Evolutionary conservation across 805 yeast genomes (phyloP).

Genomic region (Wickerhamiella brachini): DNA sequence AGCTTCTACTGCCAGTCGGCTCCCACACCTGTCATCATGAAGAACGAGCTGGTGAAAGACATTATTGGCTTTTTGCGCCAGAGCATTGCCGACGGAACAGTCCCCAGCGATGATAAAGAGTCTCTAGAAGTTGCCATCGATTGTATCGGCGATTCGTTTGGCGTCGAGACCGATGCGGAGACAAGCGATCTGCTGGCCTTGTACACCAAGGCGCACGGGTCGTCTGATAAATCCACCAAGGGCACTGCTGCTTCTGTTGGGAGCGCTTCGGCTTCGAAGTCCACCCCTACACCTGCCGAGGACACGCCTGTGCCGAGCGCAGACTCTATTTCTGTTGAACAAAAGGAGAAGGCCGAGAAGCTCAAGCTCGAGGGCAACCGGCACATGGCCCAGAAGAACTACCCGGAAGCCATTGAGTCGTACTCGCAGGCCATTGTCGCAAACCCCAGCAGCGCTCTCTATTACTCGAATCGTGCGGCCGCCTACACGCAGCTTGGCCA

Average conservation of each 20-base stretch:
- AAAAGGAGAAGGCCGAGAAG: slow-evolving; percentile 65
- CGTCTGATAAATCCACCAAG: slow-evolving; percentile 2
- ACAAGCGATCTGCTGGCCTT: slow-evolving; percentile 14
- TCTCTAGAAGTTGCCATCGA: slow-evolving; percentile 89
- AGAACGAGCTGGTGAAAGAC: slow-evolving; percentile 39
- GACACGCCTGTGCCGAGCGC: slow-evolving; percentile 10
- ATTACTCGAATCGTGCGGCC: slow-evolving; percentile 90
- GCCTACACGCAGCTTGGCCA: slow-evolving; percentile 72
- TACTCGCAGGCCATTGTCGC: slow-evolving; percentile 70
- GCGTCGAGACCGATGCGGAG: slow-evolving; percentile 33
- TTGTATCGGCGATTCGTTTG: slow-evolving; percentile 79
- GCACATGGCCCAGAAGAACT: slow-evolving; percentile 69
- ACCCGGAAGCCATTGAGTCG: slow-evolving; percentile 52
- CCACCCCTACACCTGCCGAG: slow-evolving; percentile 12
- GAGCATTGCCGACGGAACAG: slow-evolving; percentile 44
- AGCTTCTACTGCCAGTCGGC: neutral
- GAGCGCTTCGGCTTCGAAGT: slow-evolving; percentile 2
- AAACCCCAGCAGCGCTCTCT: slow-evolving; percentile 64
- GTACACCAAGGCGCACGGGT: slow-evolving; percentile 5
- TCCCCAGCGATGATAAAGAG: slow-evolving; percentile 69
- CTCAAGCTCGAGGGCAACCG: slow-evolving; percentile 80
- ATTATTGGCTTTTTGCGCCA: slow-evolving; percentile 58
- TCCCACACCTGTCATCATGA: slow-evolving; percentile 7
- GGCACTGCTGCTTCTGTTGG: neutral
- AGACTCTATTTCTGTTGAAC: slow-evolving; percentile 25